Base-by-base conservation (phyloP, 176 grass and related monocot species). In the Ensete glaucum region DNA sequence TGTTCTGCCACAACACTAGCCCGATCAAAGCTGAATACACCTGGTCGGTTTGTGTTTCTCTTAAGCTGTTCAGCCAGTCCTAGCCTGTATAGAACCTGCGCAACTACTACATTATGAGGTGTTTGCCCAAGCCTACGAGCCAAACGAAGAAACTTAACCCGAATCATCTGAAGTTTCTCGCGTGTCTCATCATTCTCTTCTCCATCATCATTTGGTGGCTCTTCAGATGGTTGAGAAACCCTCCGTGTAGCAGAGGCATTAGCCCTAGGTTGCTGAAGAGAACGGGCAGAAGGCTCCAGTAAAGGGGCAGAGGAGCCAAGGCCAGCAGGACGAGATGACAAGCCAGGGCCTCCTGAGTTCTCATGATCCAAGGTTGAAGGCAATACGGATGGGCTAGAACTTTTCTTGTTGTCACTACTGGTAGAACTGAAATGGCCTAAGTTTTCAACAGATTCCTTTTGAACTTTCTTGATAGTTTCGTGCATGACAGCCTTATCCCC, bases 131-230 rank as follows among this genome's bases (percentile, higher is more conserved):
- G 24, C 78, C 79, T 83, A 64, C 84, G 63, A 62, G 92, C 16
- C 11, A 96, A 81, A 49, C 92, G 87, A 56, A 96, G 53, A 56
- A 88, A 96, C 75, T 89, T 89, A 50, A 92, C 73, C 1, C 87
- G 69, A 73, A 80, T 77, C 22, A 71, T 71, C 64, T 84, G 75
- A 67, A 96, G 73, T 68, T 92, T 96, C 73, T 81, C 80, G 65
- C 89, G 84, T n/a, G 89, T 85, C 72, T 96, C 81, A 50, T 71
- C 87, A 80, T 89, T 89, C 11, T 64, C 62, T 73, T 64, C 87
- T 25, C 81, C 80, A 26, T 92, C 69, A 82, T 80, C 55, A 27
- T 16, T 57, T 19, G 82, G 64, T 73, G 76, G 77, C 63, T n/a
- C 12, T 74, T 68, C 85, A 77, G 76, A 72, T 72, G 66, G 52